phyloP scores from a whole-genome alignment of 2,329 filamentous ascomycete species.

The Pseudogymnoascus sp. region DNA sequence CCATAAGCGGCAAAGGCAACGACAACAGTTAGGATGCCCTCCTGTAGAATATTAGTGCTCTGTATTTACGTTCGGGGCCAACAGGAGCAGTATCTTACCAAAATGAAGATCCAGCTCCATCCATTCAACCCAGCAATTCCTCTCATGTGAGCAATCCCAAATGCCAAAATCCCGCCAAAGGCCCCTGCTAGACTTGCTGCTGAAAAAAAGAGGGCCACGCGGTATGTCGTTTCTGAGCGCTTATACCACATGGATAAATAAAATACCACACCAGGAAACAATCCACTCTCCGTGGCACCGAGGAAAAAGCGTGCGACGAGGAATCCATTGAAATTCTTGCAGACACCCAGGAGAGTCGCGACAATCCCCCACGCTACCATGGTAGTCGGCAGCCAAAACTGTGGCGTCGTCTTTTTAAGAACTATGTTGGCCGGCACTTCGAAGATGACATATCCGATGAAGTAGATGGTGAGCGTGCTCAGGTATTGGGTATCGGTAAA shows the following conservation, averaged over 20 bases:
- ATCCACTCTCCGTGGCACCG: conserved; percentile 51
- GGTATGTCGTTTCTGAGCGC: conserved; percentile 45
- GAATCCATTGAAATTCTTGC: conserved; percentile 44
- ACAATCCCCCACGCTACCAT: conserved; percentile 51
- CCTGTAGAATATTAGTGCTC: conserved; percentile 26
- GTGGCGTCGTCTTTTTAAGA: conserved; percentile 52
- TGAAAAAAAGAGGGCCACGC: conserved; percentile 50
- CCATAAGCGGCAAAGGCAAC: conserved; percentile 45
- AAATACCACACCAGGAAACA: conserved; percentile 72
- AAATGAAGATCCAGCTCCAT: conserved; percentile 54
- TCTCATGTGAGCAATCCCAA: conserved; percentile 48
- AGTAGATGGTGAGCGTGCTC: conserved; percentile 59
- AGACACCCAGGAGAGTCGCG: conserved; percentile 44
- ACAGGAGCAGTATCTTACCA: neutral
- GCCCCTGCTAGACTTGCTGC: conserved; percentile 48
- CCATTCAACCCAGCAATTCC: conserved; percentile 45
- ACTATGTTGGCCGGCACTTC: conserved; percentile 58
- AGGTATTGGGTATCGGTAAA: conserved; percentile 58
- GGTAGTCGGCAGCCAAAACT: conserved; percentile 50
- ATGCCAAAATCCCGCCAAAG: conserved; percentile 50
- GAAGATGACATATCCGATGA: conserved; percentile 52
- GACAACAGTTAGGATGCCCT: conserved; percentile 48
- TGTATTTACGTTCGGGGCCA: neutral
- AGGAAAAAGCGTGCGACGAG: conserved; percentile 48
- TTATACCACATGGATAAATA: conserved; percentile 68